A percentile compares a stretch with the other conserved stretches of the same genome.
phyloP scores from a whole-genome alignment of 345 rosid genomes.

The Ceriops zippeliana region DNA sequence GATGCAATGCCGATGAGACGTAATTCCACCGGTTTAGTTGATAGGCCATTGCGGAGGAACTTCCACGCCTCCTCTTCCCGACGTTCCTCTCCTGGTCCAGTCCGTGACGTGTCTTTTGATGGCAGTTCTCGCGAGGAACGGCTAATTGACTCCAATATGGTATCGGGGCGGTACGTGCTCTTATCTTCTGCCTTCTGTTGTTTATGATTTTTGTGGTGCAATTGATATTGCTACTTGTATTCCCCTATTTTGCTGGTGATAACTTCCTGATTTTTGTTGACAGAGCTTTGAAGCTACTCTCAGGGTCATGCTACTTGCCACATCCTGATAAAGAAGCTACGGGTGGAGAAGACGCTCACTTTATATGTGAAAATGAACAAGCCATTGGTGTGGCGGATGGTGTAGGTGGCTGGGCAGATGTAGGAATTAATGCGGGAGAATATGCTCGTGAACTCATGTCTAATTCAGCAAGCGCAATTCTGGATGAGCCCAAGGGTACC shows the following conservation, averaged over 20 bases:
- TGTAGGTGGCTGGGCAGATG: slow-evolving; percentile 34
- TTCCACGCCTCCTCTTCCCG: slow-evolving; percentile 35
- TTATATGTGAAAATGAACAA: slow-evolving; percentile 21
- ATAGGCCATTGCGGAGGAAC: slow-evolving; percentile 35
- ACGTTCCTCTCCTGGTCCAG: slow-evolving; percentile 49
- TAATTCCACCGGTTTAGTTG: slow-evolving; percentile 19
- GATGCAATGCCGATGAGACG: slow-evolving; percentile 31
- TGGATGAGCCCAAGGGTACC: slow-evolving; percentile 18
- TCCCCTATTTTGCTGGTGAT: slow-evolving; percentile 16
- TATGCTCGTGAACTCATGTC: slow-evolving; percentile 33
- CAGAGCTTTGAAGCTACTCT: slow-evolving; percentile 28
- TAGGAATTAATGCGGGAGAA: slow-evolving; percentile 27
- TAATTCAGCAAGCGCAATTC: slow-evolving; percentile 23
- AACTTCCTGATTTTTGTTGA: slow-evolving; percentile 11
- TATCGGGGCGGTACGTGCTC: slow-evolving; percentile 47
- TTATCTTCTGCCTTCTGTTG: slow-evolving; percentile 12
- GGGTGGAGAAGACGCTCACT: slow-evolving; percentile 33
- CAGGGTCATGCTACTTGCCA: slow-evolving; percentile 32
- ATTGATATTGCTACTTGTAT: not conserved
- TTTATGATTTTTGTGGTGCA: not conserved
- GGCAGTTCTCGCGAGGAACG: slow-evolving; percentile 50
- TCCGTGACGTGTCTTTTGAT: slow-evolving; percentile 56
- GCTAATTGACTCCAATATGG: slow-evolving; percentile 32
- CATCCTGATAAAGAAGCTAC: slow-evolving; percentile 35
- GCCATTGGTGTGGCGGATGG: slow-evolving; percentile 33